Evolutionary conservation across 208 protist genomes (phyloP).

Genomic region (Leptomonas seymouri): DNA sequence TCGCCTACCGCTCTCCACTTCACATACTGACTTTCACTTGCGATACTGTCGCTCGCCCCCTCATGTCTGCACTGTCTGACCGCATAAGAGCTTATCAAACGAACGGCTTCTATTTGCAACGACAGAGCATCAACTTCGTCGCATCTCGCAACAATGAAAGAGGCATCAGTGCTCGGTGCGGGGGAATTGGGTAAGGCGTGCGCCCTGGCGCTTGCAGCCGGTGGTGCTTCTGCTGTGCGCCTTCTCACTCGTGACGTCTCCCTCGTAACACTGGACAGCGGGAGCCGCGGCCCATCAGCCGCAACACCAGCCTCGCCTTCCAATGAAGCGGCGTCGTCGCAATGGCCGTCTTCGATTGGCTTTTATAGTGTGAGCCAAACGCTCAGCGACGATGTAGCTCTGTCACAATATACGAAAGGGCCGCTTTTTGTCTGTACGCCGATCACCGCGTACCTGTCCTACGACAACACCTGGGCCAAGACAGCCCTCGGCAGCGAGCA

Average conservation of each 20-base stretch:
- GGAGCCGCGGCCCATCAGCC: too few relatives aligned
- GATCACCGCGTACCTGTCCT: slow-evolving; percentile 18
- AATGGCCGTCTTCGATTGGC: slow-evolving; percentile 8
- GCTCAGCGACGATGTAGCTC: neutral
- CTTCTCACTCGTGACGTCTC: slow-evolving; percentile 28
- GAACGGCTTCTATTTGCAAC: too few relatives aligned
- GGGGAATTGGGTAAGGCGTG: slow-evolving; percentile 77
- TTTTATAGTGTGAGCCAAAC: neutral
- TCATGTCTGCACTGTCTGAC: too few relatives aligned
- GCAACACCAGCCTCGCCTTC: neutral
- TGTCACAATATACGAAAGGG: neutral
- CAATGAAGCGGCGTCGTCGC: neutral
- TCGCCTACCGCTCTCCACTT: too few relatives aligned
- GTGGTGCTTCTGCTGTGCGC: slow-evolving; percentile 15
- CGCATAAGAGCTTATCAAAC: too few relatives aligned
- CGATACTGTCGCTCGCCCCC: too few relatives aligned
- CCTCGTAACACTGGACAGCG: neutral
- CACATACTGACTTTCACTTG: too few relatives aligned
- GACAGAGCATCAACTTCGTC: too few relatives aligned
- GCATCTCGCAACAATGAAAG: slow-evolving; percentile 12
- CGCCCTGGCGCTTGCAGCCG: slow-evolving; percentile 57
- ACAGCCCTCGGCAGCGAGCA: slow-evolving; percentile 13
- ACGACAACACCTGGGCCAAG: slow-evolving; percentile 20
- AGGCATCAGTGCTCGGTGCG: slow-evolving; percentile 56
- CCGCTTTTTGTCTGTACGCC: slow-evolving; percentile 40